Evolutionary conservation across 441 rosid species (phyloP).

Genomic region (Pelargonium australe): DNA sequence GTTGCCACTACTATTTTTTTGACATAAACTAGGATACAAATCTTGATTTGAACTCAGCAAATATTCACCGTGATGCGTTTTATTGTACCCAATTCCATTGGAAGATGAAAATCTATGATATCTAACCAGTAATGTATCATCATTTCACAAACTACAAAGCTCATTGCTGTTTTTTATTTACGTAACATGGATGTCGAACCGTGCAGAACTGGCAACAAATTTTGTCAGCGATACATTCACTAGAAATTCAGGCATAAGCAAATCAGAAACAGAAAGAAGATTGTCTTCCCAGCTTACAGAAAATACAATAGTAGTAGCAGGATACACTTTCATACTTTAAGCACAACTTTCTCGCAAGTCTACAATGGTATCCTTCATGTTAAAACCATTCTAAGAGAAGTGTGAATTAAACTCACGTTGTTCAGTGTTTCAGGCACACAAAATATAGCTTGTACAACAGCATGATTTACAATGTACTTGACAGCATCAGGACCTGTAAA

Average conservation of each 20-base stretch:
- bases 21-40: too few relatives aligned
- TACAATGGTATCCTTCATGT: conserved; percentile 7
- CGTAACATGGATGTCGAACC: too few relatives aligned
- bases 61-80: too few relatives aligned
- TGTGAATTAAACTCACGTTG: conserved; percentile 42
- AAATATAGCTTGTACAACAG: conserved; percentile 73
- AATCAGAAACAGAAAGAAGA: background rate
- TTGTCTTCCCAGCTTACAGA: conserved; percentile 1
- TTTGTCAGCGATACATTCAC: too few relatives aligned
- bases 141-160: too few relatives aligned
- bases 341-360: conserved; percentile 2
- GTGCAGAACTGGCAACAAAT: too few relatives aligned
- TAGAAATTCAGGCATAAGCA: background rate
- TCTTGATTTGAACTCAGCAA: too few relatives aligned
- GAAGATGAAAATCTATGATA: too few relatives aligned
- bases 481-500: conserved; percentile 97
- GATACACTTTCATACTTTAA: background rate
- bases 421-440: conserved; percentile 81
- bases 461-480: conserved; percentile 78
- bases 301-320: background rate
- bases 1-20: too few relatives aligned
- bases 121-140: too few relatives aligned
- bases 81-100: too few relatives aligned
- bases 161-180: too few relatives aligned
- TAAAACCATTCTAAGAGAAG: conserved; percentile 11